These are phyloP conservation scores for Ophioceras dolichostomum DNA, from an alignment of 2,329 filamentous ascomycete species.

Conservation along the genomic window DNA sequence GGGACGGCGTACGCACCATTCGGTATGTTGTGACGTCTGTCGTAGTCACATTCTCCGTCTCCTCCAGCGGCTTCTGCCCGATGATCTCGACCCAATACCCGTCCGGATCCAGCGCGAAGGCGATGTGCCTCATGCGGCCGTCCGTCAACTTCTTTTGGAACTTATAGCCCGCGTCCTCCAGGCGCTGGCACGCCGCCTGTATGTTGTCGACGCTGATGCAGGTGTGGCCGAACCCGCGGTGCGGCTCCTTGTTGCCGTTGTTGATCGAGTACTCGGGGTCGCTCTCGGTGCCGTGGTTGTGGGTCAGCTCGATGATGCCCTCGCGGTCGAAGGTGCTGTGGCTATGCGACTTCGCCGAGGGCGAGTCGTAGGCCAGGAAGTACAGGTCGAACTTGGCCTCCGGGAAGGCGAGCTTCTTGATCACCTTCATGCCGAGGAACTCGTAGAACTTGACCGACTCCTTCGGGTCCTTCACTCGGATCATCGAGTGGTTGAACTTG, in stretches of 20 bases:
- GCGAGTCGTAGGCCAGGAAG: slow-evolving; percentile 81
- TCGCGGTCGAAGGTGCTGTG: slow-evolving; percentile 69
- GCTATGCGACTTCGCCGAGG: slow-evolving; percentile 60
- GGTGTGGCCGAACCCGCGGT: slow-evolving; percentile 75
- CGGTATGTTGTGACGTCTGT: slow-evolving; percentile 70
- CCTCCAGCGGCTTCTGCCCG: slow-evolving; percentile 56
- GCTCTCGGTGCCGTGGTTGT: slow-evolving; percentile 67
- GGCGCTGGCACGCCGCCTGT: slow-evolving; percentile 76
- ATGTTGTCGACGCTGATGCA: slow-evolving; percentile 76
- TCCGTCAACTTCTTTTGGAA: slow-evolving; percentile 95
- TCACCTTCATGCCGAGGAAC: slow-evolving; percentile 73
- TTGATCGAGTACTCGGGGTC: slow-evolving; percentile 69
- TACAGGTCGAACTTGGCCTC: slow-evolving; percentile 92
- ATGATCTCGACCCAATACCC: slow-evolving; percentile 81
- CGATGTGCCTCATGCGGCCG: slow-evolving; percentile 77
- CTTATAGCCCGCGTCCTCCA: slow-evolving; percentile 80
- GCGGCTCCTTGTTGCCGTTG: slow-evolving; percentile 85
- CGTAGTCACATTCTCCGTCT: slow-evolving; percentile 57
- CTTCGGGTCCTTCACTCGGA: slow-evolving; percentile 90
- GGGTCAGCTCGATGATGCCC: slow-evolving; percentile 76
- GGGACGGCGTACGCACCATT: slow-evolving; percentile 37
- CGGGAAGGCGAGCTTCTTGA: slow-evolving; percentile 71
- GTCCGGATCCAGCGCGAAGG: slow-evolving; percentile 82
- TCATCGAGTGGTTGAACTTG: slow-evolving; percentile 84
- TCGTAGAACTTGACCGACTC: slow-evolving; percentile 89